phyloP scores from a whole-genome alignment of 805 yeast genomes.

The Wickerhamiella sergipiensis region DNA sequence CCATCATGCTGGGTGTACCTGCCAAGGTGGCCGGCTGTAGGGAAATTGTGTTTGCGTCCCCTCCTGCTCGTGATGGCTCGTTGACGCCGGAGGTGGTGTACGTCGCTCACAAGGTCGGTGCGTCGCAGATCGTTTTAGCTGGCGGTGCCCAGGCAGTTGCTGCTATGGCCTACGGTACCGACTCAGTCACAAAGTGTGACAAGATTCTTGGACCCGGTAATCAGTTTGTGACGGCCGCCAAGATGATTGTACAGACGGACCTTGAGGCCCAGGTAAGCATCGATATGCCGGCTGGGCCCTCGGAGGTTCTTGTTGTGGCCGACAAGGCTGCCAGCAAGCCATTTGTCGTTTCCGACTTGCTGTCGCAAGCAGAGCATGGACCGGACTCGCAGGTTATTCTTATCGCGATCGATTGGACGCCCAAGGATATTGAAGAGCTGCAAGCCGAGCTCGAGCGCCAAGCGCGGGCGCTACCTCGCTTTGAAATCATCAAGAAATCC shows the following conservation, averaged over 20 bases:
- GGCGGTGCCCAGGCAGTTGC: conserved; percentile 99
- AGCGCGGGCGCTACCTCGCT: conserved; percentile 76
- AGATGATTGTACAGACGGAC: conserved; percentile 93
- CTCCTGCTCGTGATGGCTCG: conserved; percentile 87
- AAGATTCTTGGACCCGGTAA: conserved; percentile 98
- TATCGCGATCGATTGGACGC: conserved; percentile 61
- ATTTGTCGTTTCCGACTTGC: conserved; percentile 89
- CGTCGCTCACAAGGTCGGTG: conserved; percentile 93
- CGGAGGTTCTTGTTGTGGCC: conserved; percentile 89
- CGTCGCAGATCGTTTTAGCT: conserved; percentile 77
- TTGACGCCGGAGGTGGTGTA: conserved; percentile 95
- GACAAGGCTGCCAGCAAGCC: conserved; percentile 82
- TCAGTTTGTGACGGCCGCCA: conserved; percentile 98
- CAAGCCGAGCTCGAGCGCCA: conserved; percentile 77
- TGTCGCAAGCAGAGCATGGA: conserved; percentile 99
- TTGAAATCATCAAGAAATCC: conserved; percentile 82
- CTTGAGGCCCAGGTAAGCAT: conserved; percentile 89
- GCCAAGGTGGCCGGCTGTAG: conserved; percentile 96
- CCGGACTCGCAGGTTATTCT: conserved; percentile 93
- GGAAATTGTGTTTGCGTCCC: conserved; percentile 85
- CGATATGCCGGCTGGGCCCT: conserved; percentile 99
- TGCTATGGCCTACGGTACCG: conserved; percentile 98
- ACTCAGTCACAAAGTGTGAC: conserved; percentile 81
- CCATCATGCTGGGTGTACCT: conserved; percentile 96
- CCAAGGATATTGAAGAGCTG: conserved; percentile 46